Conservation (phyloP, 495 filamentous ascomycete genomes). For the Cenococcum geophilum region DNA sequence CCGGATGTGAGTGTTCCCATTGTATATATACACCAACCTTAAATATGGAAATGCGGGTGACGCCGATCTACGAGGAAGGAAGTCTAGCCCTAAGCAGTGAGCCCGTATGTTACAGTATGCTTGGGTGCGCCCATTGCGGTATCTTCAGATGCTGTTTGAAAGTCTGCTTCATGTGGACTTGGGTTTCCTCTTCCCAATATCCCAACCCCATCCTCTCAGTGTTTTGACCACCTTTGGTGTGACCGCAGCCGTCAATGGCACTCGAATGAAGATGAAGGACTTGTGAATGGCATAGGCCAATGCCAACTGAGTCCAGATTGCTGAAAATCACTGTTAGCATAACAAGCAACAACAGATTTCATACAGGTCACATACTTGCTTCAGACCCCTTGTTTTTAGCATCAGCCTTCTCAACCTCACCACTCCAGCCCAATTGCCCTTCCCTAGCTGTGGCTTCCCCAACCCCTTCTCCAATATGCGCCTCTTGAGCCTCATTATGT, state of each 20-base stretch:
- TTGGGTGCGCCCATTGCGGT: no score
- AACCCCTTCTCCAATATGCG: slow-evolving; percentile 8
- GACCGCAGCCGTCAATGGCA: slow-evolving; percentile 82
- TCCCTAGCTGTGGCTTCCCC: slow-evolving; percentile 20
- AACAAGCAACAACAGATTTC: neutral
- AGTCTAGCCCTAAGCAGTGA: neutral
- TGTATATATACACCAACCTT: neutral
- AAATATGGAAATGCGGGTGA: neutral
- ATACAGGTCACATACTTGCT: slow-evolving; percentile 47
- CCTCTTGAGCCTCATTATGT: slow-evolving; percentile 18
- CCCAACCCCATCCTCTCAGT: slow-evolving; percentile 76
- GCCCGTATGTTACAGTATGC: no score
- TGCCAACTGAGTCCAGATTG: slow-evolving; percentile 80
- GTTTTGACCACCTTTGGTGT: slow-evolving; percentile 83
- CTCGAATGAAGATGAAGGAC: slow-evolving; percentile 89
- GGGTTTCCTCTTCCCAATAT: slow-evolving; percentile 59
- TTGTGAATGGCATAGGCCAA: slow-evolving; percentile 98
- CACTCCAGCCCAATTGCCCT: slow-evolving; percentile 12
- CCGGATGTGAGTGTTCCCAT: neutral
- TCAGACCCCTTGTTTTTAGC: slow-evolving; percentile 39
- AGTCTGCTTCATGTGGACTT: slow-evolving; percentile 31
- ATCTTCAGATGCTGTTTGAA: neutral
- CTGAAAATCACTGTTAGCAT: slow-evolving; percentile 36
- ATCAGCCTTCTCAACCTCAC: slow-evolving; percentile 36
- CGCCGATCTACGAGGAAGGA: neutral